Base-by-base conservation (phyloP, 208 protist species). In the Trypanosoma caninum region DNA sequence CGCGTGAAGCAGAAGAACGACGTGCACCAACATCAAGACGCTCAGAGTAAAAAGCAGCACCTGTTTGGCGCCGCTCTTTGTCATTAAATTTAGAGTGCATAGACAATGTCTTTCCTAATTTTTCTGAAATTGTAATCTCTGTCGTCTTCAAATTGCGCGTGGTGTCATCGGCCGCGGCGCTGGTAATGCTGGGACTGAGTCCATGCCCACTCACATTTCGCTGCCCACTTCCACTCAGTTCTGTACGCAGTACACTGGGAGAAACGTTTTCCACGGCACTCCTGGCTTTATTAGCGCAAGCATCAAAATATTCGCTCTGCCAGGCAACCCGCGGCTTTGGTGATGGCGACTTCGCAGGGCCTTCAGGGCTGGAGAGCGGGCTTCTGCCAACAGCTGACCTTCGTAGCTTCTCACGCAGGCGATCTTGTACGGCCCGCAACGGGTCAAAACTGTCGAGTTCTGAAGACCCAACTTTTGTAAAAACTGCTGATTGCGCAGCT, bases 331-430 rank as follows among this genome's bases (percentile, higher is more conserved):
- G 22, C 6, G 20, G 28, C 5, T 56, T 33, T 27, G 45, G 58
- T 0, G 61, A 61, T 22, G 59, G 53, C 22, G 61, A 57, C 23
- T 45, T 52, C 16, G 25, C 16, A 35, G 16, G 16, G 0, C 38
- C 30, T 1, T 23, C 69, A 23, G 45, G 20, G 47, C 45, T 56
- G 16, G 69, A 67, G 3, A 16, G 37, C 2, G 22, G 40, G 33
- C 23, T 59, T 30, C 18, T 37, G 25, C 16, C 22, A 22, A 38
- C 0, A 14, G n/a, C 20, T 30, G 42, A 28, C 30, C 58, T 63
- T 11, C 45, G 56, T 35, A 91, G 67, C 52, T 91, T 91, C 28
- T 80, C 58, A 1, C 75, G 74, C 47, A 87, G 40, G 8, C 79
- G 74, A 33, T 72, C 64, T 54, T 87, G 80, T 20, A 91, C 66